Evolutionary conservation across 2,329 filamentous ascomycete species (phyloP), one percentile per base, ranked within the genome.

Genomic region (Sclerotinia trifoliorum): DNA sequence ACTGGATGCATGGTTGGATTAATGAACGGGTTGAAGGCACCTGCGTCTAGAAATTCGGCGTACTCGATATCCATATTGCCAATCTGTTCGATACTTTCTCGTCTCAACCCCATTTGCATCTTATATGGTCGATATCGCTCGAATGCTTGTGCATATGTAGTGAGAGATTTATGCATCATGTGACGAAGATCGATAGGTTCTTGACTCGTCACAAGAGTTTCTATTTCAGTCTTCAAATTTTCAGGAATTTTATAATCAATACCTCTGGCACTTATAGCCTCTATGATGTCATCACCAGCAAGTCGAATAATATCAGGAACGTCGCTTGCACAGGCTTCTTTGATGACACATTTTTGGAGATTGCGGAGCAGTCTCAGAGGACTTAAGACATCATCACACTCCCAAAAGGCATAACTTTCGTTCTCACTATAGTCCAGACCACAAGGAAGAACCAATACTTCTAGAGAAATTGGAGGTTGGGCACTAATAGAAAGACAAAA

Each of bases 101-200:
- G 21, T 21, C 55, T 55, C 24, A 68, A 52, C 2, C 61, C 63
- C 69, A 71, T 70, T 6, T 69, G 42, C 3, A 57, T 52, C 35
- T 61, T 63, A 26, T 54, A 70, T n/a, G 24, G 15, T 13, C 2
- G 19, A 51, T 67, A 6, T 19, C 51, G 35, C 54, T 71, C 70
- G 35, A 71, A 70, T 0, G 64, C 19, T 44, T 60, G 67, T 4
- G 69, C 70, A 29, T 71, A 71, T 6, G 39, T 19, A 1, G 66
- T 3, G 5, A 68, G 48, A 11, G 21, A 26, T 2, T 29, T n/a
- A 21, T 65, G 58, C 66, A 71, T 70, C 26, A 65, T 49, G 24
- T 54, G 48, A 5, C 39, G 26, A 8, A 46, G 19, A 17, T 67
- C 60, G 0, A 64, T 17, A 26, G 61, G 57, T 15, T 61, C n/a